Base-by-base conservation (phyloP, 1,284 basidiomycete genomes). In the Cutaneotrichosporon curvatum region DNA sequence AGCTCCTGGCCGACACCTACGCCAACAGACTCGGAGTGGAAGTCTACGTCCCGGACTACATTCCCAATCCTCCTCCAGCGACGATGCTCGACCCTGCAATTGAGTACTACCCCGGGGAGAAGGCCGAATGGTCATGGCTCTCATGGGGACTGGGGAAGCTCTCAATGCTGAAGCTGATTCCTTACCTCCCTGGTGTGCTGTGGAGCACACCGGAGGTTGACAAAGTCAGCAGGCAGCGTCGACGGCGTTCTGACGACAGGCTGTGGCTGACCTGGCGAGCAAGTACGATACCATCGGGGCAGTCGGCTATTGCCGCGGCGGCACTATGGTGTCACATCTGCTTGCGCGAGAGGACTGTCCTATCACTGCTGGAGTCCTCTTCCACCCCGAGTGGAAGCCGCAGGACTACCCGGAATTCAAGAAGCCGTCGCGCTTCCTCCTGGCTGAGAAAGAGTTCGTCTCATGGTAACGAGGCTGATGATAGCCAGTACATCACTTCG, bases 301-400 rank as follows among this genome's bases (percentile, higher is more conserved):
- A 2, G 74, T 82, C 28, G 83, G 83, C 3, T 84, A 80, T 64
- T 84, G 83, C 60, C 82, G 75, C 51, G 83, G 83, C 7, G 83
- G 73, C 9, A 57, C 61, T 2, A 47, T 66, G 34, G 49, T 62
- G 39, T 43, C 63, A 34, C 42, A 57, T 22, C 53, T 67, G 43
- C 51, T 67, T 12, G 50, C 57, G 1, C 49, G 56, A 7, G 51
- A 51, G 38, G 33, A 35, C 18, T 49, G 43, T 31, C 55, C 74
- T 8, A 60, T 82, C 18, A 58, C 78, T 40, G 76, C 74, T 37
- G 67, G 77, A 2, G 77, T 83, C 15, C 72, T 82, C 25, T 74
- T 70, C 42, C 83, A 85, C 61, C 83, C 83, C 3, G 76, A 73
- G 0, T 55, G 52, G 3, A 68, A 76, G 45, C 68, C 64, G 1